These are phyloP conservation scores for Camellia oleifera DNA, from an alignment of 179 eudicot species.

Conservation along the genomic window DNA sequence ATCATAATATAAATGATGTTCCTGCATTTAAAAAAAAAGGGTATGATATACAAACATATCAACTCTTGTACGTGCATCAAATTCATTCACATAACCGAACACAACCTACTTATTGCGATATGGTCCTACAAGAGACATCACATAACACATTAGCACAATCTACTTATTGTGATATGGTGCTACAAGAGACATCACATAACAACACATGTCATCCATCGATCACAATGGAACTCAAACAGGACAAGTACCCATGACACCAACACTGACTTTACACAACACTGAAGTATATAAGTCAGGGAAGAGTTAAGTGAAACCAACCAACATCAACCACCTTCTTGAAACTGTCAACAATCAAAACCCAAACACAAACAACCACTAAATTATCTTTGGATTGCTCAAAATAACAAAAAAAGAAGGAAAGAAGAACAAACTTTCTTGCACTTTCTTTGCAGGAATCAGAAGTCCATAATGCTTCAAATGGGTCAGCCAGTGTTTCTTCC, in stretches of 20 bases:
- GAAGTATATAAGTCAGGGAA: not conserved
- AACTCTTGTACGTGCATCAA: no score
- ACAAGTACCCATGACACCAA: not conserved
- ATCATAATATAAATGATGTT: no score
- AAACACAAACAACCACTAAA: slow-evolving; percentile 4
- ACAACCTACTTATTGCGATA: no score
- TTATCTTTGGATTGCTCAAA: not conserved
- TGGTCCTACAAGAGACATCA: no score
- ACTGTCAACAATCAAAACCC: slow-evolving; percentile 16
- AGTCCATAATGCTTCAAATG: not conserved
- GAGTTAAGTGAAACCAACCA: slow-evolving; percentile 8
- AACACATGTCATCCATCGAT: not conserved
- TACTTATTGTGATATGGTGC: not conserved
- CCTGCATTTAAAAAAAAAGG: no score
- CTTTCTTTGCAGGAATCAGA: not conserved
- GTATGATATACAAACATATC: no score
- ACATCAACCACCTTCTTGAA: slow-evolving; percentile 19
- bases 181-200: not conserved
- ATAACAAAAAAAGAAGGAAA: not conserved
- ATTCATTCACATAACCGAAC: no score
- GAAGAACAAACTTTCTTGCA: not conserved
- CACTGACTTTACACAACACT: not conserved
- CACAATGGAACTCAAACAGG: not conserved
- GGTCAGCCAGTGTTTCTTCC: not conserved
- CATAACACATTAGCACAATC: not conserved